Conservation (phyloP, 495 filamentous ascomycete genomes). For the Penicillium arizonense region DNA sequence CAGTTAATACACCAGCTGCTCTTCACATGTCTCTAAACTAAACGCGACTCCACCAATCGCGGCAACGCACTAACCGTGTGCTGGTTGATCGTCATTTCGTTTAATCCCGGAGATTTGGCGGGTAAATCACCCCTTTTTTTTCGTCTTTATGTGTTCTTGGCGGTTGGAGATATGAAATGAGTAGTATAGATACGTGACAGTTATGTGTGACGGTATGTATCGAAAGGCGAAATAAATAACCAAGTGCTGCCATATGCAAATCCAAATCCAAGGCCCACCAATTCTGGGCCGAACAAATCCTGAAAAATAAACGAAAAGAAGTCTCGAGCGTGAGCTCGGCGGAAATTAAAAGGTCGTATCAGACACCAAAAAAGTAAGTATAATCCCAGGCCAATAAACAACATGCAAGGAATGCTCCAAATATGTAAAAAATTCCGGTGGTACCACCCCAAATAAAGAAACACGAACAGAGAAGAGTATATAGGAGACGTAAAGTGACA, state of each 20-base stretch:
- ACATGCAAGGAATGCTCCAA: slow-evolving; percentile 27
- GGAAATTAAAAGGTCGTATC: slow-evolving; percentile 29
- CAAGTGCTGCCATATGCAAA: slow-evolving; percentile 25
- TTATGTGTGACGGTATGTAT: slow-evolving; percentile 20
- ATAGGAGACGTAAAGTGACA: slow-evolving; percentile 17
- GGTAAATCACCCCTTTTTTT: slow-evolving; percentile 10
- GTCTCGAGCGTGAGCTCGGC: slow-evolving; percentile 15
- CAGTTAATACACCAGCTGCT: too few species aligned
- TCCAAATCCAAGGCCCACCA: slow-evolving; percentile 8
- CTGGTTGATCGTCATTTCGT: slow-evolving; percentile 4
- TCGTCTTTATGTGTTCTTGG: not conserved
- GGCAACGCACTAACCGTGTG: not conserved
- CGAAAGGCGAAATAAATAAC: slow-evolving; percentile 4
- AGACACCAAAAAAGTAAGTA: slow-evolving; percentile 17
- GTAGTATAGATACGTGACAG: slow-evolving; percentile 18
- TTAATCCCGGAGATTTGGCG: not conserved
- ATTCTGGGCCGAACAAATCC: not conserved
- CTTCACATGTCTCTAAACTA: not conserved
- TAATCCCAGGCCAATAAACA: slow-evolving; percentile 30
- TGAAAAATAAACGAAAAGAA: slow-evolving; percentile 7
- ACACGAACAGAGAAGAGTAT: slow-evolving; percentile 19
- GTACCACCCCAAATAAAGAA: slow-evolving; percentile 23
- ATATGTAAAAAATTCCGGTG: slow-evolving; percentile 27
- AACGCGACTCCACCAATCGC: not conserved
- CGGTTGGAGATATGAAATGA: slow-evolving; percentile 2